Percentiles rank a stretch among this genome's conserved stretches.
Conservation (phyloP, 2,329 filamentous ascomycete genomes). For the Pyrenochaeta sp. region DNA sequence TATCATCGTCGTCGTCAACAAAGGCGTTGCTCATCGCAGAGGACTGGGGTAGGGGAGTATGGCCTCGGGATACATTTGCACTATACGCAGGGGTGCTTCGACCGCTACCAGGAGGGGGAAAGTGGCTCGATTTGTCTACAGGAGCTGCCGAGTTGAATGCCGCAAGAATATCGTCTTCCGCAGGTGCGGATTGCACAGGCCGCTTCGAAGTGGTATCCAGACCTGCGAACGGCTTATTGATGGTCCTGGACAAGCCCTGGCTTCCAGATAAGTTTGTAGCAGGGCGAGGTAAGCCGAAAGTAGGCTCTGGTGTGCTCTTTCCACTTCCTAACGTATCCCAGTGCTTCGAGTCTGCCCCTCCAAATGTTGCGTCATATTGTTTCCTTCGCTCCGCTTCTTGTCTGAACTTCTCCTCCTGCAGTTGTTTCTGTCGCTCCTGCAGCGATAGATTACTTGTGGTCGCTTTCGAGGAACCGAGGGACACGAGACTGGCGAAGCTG, state of each 20-base stretch:
- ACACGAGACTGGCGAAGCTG: slow-evolving; percentile 80
- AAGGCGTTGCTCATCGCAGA: slow-evolving; percentile 41
- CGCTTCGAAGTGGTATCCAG: slow-evolving; percentile 41
- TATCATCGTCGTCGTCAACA: slow-evolving; percentile 76
- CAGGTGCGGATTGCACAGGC: slow-evolving; percentile 37
- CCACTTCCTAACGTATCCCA: slow-evolving; percentile 75
- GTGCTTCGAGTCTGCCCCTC: slow-evolving; percentile 69
- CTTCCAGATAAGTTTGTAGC: slow-evolving; percentile 30
- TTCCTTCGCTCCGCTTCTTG: slow-evolving; percentile 78
- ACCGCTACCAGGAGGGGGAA: slow-evolving; percentile 58
- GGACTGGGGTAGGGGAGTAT: slow-evolving; percentile 35
- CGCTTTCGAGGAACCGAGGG: slow-evolving; percentile 65
- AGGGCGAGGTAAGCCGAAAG: slow-evolving; percentile 32
- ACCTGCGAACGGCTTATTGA: slow-evolving; percentile 50
- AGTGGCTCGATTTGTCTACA: slow-evolving; percentile 67
- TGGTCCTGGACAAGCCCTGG: slow-evolving; percentile 41
- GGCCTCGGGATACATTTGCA: slow-evolving; percentile 32
- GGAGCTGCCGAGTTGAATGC: slow-evolving; percentile 67
- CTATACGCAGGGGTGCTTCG: slow-evolving; percentile 49
- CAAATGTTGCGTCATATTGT: slow-evolving; percentile 79
- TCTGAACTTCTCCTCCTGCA: slow-evolving; percentile 79
- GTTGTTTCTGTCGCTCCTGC: slow-evolving; percentile 69
- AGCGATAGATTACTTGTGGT: slow-evolving; percentile 72
- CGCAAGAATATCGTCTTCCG: slow-evolving; percentile 67
- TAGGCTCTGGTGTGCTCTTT: slow-evolving; percentile 57